Evolutionary conservation across 306 rosid species (phyloP).

Genomic region (Fragaria iinumae): DNA sequence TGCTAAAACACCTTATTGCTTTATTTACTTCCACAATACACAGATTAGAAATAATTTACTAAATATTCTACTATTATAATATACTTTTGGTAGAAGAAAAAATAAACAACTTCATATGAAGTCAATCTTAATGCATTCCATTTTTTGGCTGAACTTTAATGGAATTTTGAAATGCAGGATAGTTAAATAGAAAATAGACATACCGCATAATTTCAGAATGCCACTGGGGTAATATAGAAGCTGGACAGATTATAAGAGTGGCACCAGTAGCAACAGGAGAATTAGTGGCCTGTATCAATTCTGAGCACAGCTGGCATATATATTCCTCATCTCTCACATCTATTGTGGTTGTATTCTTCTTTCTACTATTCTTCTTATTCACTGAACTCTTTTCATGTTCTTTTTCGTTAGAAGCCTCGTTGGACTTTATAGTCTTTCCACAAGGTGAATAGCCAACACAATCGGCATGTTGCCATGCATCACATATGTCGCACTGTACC

Average conservation of each 20-base stretch:
- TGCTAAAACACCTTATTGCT: background rate
- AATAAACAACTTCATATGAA: background rate
- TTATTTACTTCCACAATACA: background rate
- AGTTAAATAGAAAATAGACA: slow-evolving; percentile 16
- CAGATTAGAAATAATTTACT: background rate
- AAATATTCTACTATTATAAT: background rate
- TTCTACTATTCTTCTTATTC: slow-evolving; percentile 29
- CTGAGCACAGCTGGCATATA: slow-evolving; percentile 78
- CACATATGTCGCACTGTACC: slow-evolving; percentile 97
- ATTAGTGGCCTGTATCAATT: slow-evolving; percentile 72
- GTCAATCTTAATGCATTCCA: background rate
- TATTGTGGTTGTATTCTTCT: slow-evolving; percentile 45
- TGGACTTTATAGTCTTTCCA: slow-evolving; percentile 55
- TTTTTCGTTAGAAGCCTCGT: slow-evolving; percentile 27
- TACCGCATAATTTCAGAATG: slow-evolving; percentile 83
- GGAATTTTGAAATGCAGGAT: slow-evolving; percentile 11
- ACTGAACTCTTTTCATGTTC: slow-evolving; percentile 33
- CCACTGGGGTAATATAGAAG: slow-evolving; percentile 93
- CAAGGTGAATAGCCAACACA: slow-evolving; percentile 87
- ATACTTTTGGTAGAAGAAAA: background rate
- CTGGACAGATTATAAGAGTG: slow-evolving; percentile 93
- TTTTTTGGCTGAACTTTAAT: background rate
- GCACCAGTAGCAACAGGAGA: slow-evolving; percentile 86
- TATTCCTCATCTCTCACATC: slow-evolving; percentile 66
- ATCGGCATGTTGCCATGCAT: slow-evolving; percentile 97